These are phyloP conservation scores for Penicillium sp. DNA, from an alignment of 2,329 filamentous ascomycete species.

Conservation along the genomic window DNA sequence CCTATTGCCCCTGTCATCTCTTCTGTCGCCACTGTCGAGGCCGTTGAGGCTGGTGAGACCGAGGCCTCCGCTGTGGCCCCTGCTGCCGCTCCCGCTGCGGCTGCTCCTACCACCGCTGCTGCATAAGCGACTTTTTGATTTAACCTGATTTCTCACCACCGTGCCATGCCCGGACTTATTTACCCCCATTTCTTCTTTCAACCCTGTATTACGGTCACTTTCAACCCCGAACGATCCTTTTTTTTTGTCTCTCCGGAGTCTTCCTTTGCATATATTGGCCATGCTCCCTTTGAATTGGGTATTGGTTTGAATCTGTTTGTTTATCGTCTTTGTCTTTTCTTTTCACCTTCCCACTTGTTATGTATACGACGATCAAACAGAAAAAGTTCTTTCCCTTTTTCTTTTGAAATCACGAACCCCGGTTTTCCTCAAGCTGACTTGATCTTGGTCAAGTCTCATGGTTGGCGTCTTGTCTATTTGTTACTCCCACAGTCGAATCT, in stretches of 20 bases:
- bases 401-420: conserved; percentile 37
- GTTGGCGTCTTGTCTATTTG: conserved; percentile 43
- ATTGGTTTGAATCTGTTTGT: conserved; percentile 19
- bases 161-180: conserved; percentile 17
- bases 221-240: conserved; percentile 24
- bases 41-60: conserved; percentile 40
- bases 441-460: conserved; percentile 37
- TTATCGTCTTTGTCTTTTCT: conserved; percentile 17
- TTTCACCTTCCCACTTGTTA: conserved; percentile 30
- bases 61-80: conserved; percentile 36
- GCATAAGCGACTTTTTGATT: conserved; percentile 36
- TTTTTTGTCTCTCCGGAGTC: conserved; percentile 21
- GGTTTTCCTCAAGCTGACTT: conserved; percentile 28
- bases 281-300: conserved; percentile 13
- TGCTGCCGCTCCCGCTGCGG: conserved; percentile 20
- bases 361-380: conserved; percentile 47
- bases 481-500: conserved; percentile 32
- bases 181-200: conserved; percentile 20
- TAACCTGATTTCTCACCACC: conserved; percentile 13
- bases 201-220: conserved; percentile 33
- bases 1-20: conserved; percentile 33
- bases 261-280: conserved; percentile 42
- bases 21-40: conserved; percentile 28
- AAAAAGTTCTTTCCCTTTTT: conserved; percentile 16
- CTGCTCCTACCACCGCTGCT: conserved; percentile 45